Conservation (phyloP, 1,284 basidiomycete genomes). For the Austropuccinia psidii region DNA sequence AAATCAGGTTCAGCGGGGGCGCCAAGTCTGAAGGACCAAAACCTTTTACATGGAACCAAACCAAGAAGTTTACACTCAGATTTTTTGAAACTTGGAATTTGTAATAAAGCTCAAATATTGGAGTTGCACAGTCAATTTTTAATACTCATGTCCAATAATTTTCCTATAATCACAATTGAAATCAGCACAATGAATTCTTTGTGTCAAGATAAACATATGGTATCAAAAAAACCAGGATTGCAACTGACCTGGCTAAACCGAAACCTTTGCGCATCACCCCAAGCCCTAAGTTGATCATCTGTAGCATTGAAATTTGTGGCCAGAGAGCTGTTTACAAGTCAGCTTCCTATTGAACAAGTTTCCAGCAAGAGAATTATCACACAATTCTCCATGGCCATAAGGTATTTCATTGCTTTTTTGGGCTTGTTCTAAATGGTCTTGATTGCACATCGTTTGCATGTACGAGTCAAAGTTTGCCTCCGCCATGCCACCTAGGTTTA, state of each 20-base stretch:
- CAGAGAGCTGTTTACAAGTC: slow-evolving; percentile 60
- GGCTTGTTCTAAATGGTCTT: neutral
- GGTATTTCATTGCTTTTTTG: slow-evolving; percentile 2
- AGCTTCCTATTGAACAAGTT: no score
- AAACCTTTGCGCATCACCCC: slow-evolving; percentile 72
- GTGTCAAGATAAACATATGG: no score
- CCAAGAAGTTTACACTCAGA: neutral
- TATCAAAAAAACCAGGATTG: no score
- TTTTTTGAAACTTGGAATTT: neutral
- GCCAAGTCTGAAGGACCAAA: slow-evolving; percentile 67
- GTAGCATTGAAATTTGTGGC: slow-evolving; percentile 61
- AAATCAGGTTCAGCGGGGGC: slow-evolving; percentile 10
- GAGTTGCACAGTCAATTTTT: neutral
- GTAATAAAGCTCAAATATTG: neutral
- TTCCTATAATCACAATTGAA: neutral
- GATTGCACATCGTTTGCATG: slow-evolving; percentile 60
- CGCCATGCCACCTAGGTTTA: slow-evolving; percentile 63
- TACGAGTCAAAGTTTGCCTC: slow-evolving; percentile 60
- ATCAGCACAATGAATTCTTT: no score
- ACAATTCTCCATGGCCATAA: slow-evolving; percentile 33
- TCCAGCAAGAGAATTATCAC: no score
- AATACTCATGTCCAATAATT: slow-evolving; percentile 28
- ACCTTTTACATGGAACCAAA: no score
- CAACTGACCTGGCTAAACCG: slow-evolving; percentile 57
- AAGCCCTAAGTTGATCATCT: slow-evolving; percentile 46